These are phyloP conservation scores for Sphenostylis stenocarpa DNA, from an alignment of 306 rosid species.

Conservation along the genomic window DNA sequence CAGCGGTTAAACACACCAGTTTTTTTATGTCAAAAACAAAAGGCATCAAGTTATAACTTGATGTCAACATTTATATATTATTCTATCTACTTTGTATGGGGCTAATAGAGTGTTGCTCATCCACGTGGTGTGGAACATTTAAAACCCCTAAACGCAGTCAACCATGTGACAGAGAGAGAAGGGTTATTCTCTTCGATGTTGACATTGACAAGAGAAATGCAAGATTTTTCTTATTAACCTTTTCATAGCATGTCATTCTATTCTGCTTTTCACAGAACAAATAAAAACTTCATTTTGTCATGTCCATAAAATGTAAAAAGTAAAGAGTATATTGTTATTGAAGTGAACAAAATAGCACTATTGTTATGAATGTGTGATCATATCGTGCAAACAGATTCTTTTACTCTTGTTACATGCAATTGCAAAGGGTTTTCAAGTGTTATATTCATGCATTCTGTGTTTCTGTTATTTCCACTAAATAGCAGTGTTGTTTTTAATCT, in stretches of 20 bases:
- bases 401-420: background rate
- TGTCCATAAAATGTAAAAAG: background rate
- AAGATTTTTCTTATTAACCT: constrained; percentile 8
- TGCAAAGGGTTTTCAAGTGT: background rate
- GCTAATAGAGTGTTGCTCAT: background rate
- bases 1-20: background rate
- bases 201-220: constrained; percentile 17
- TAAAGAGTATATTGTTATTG: background rate
- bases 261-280: background rate
- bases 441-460: background rate
- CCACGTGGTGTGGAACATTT: constrained; percentile 9
- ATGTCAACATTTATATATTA: constrained; percentile 5
- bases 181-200: constrained; percentile 23
- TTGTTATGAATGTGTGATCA: background rate
- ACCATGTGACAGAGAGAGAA: constrained; percentile 4
- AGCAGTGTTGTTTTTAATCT: background rate
- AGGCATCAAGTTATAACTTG: background rate
- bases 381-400: background rate
- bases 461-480: background rate
- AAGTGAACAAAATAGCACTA: background rate
- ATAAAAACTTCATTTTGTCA: background rate
- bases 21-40: background rate
- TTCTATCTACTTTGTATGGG: background rate
- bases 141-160: constrained; percentile 5
- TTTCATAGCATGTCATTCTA: background rate